Evolutionary conservation across 2,329 filamentous ascomycete species (phyloP).

Genomic region (Nannizziopsis arthrosporioides): DNA sequence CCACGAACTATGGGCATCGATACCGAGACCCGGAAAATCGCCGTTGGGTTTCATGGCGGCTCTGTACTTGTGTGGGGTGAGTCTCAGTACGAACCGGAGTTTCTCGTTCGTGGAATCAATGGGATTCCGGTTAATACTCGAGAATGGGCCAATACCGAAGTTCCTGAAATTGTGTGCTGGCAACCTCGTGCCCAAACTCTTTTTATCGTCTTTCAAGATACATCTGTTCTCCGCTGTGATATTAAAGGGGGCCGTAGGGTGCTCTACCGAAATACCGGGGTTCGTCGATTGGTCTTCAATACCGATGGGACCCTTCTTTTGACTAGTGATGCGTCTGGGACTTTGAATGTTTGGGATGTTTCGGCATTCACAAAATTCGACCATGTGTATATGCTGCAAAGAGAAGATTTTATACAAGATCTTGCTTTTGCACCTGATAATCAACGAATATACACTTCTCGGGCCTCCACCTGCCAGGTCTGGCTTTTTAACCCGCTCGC

Average conservation of each 20-base stretch:
- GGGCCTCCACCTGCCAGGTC: conserved; percentile 19
- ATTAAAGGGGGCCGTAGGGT: not conserved
- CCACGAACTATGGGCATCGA: conserved; percentile 16
- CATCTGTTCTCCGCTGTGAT: conserved; percentile 9
- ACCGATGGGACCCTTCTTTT: conserved; percentile 20
- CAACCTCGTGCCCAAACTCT: conserved; percentile 5
- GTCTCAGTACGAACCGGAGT: not conserved
- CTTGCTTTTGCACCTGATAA: conserved; percentile 20
- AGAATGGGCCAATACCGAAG: conserved; percentile 1
- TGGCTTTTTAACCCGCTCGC: conserved; percentile 23
- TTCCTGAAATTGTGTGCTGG: conserved; percentile 8
- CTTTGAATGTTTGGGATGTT: conserved; percentile 21
- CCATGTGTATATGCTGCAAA: conserved; percentile 19
- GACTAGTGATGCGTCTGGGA: conserved; percentile 19
- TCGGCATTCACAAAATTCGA: conserved; percentile 11
- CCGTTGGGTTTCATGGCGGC: conserved; percentile 16
- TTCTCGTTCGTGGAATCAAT: conserved; percentile 8
- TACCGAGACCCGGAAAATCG: conserved; percentile 13
- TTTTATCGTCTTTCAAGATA: conserved; percentile 13
- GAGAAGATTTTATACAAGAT: conserved; percentile 16
- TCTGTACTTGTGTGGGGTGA: conserved; percentile 16
- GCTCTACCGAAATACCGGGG: conserved; percentile 14
- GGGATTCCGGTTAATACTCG: not conserved
- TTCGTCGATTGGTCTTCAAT: conserved; percentile 18
- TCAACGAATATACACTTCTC: conserved; percentile 22